A percentile compares a stretch with the other conserved stretches of the same genome.
Conservation (phyloP, 2,329 filamentous ascomycete species). For the Dothistroma septosporum region DNA sequence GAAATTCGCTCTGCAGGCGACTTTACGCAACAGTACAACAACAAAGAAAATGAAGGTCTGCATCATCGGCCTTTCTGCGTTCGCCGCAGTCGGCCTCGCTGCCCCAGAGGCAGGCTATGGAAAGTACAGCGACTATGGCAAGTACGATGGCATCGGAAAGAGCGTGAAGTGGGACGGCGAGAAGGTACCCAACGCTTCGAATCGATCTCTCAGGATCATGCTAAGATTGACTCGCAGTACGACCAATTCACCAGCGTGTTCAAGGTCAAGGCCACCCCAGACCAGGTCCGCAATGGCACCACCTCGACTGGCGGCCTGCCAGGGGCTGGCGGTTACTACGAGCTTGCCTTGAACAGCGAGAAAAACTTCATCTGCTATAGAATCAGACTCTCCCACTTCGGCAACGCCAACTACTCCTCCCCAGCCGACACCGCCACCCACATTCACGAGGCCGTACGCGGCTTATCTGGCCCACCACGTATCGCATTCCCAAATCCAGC, state of each 20-base stretch:
- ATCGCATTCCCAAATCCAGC: constrained; percentile 50
- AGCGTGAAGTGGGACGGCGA: constrained; percentile 5
- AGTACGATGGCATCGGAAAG: constrained; percentile 4
- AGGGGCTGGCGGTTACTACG: constrained; percentile 48
- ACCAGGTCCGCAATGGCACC: constrained; percentile 48
- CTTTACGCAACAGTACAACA: constrained; percentile 6
- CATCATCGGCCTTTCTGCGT: constrained; percentile 15
- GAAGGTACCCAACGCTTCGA: not conserved
- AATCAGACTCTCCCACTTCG: constrained; percentile 50
- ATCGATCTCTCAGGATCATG: not conserved
- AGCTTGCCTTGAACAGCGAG: constrained; percentile 51
- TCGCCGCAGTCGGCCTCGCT: constrained; percentile 18
- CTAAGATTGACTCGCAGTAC: not conserved
- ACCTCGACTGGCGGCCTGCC: constrained; percentile 28
- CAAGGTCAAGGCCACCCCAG: constrained; percentile 46
- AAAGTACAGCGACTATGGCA: constrained; percentile 1
- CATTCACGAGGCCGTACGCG: constrained; percentile 49
- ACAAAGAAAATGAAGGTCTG: constrained; percentile 22
- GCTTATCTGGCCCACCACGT: constrained; percentile 49
- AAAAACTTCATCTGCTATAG: constrained; percentile 47
- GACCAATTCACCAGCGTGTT: constrained; percentile 48
- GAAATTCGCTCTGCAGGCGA: not conserved
- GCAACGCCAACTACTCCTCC: constrained; percentile 49
- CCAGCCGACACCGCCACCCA: constrained; percentile 52
- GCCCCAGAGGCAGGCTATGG: constrained; percentile 16